These are phyloP conservation scores for Lactifluus echinatus DNA, from an alignment of 768 basidiomycete species.

Conservation along the genomic window DNA sequence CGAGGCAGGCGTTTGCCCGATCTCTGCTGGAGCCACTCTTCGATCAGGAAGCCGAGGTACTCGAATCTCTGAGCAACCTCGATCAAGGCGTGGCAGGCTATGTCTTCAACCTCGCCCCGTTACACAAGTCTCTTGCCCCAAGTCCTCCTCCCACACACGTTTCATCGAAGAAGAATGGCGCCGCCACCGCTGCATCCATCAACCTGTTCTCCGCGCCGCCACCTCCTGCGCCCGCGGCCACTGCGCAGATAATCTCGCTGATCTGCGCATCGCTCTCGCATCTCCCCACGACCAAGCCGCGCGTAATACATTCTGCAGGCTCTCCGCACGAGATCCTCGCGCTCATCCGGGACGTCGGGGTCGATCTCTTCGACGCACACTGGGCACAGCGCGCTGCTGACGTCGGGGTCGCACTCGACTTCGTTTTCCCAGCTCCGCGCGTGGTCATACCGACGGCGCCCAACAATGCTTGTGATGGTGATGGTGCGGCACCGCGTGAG, in stretches of 20 bases:
- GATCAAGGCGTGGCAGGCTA: conserved; percentile 70
- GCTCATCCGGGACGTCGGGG: conserved; percentile 53
- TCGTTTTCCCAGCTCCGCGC: conserved; percentile 48
- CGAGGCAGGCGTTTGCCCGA: conserved; percentile 56
- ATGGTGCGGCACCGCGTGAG: conserved; percentile 27
- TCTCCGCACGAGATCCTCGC: conserved; percentile 72
- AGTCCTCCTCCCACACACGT: not conserved
- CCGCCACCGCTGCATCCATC: not conserved
- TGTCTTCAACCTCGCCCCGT: conserved; percentile 54
- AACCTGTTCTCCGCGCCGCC: conserved; percentile 1
- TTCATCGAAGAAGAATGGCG: not conserved
- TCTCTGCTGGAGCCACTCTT: conserved; percentile 48
- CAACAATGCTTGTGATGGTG: too few relatives aligned
- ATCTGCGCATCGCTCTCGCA: conserved; percentile 50
- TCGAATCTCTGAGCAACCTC: conserved; percentile 45
- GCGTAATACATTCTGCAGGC: conserved; percentile 43
- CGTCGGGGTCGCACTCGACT: conserved; percentile 70
- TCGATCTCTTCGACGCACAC: conserved; percentile 67
- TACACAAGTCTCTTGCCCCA: conserved; percentile 29
- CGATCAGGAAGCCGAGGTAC: conserved; percentile 43
- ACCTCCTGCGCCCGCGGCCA: not conserved
- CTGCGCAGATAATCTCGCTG: conserved; percentile 31
- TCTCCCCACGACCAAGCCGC: conserved; percentile 49
- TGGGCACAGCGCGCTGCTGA: conserved; percentile 66
- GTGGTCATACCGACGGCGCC: not conserved